Evolutionary conservation across 169 alveolate genomes (phyloP).

Genomic region (Eimeria tenella): DNA sequence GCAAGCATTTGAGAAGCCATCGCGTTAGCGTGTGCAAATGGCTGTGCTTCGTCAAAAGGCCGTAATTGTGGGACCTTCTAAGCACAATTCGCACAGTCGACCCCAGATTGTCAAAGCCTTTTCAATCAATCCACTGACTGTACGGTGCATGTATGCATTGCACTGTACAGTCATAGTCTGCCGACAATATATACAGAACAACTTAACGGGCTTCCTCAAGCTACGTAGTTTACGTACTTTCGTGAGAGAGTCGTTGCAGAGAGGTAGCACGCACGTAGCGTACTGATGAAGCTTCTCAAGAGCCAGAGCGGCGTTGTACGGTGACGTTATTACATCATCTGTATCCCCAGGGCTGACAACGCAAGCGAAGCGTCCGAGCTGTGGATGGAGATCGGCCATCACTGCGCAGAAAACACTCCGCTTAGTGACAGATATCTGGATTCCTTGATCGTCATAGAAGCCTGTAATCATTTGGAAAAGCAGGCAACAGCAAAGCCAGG

Average conservation of each 20-base stretch:
- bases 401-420: slow-evolving; percentile 49
- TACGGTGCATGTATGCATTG: no score
- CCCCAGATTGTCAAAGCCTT: no score
- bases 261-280: slow-evolving; percentile 96
- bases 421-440: background rate
- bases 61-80: background rate
- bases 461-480: slow-evolving; percentile 66
- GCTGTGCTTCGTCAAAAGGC: background rate
- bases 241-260: slow-evolving; percentile 93
- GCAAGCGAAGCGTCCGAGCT: slow-evolving; percentile 82
- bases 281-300: slow-evolving; percentile 94
- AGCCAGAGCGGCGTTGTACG: slow-evolving; percentile 91
- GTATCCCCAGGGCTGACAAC: slow-evolving; percentile 81
- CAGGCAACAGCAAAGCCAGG: no score
- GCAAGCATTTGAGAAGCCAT: slow-evolving; percentile 57
- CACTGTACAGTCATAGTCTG: no score
- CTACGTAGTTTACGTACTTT: background rate
- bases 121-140: no score
- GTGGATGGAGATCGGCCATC: slow-evolving; percentile 77
- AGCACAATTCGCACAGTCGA: background rate
- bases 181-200: no score
- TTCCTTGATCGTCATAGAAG: slow-evolving; percentile 82
- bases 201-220: no score
- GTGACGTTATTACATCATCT: slow-evolving; percentile 85
- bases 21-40: slow-evolving; percentile 55